phyloP scores from a whole-genome alignment of 2,329 filamentous ascomycete species.

The Colletotrichum lupini region DNA sequence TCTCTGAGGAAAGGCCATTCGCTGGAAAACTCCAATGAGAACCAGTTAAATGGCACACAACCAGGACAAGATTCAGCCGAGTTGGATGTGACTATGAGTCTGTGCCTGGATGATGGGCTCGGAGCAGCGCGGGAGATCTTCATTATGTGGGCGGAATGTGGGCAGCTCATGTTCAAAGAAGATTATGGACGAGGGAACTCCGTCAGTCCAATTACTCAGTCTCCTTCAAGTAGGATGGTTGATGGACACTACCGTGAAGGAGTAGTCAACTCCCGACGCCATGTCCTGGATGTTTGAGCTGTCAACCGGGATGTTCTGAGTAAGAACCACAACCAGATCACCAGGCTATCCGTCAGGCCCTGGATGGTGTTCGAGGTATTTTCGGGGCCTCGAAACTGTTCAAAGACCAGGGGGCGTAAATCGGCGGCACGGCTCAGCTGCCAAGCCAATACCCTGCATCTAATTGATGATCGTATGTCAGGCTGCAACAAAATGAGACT shows the following conservation, averaged over 20 bases:
- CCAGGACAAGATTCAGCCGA: slow-evolving; percentile 1
- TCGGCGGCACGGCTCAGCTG: slow-evolving; percentile 11
- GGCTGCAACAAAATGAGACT: neutral
- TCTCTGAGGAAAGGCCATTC: neutral
- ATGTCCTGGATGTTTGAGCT: neutral
- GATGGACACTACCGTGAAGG: neutral
- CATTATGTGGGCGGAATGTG: neutral
- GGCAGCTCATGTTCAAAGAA: neutral
- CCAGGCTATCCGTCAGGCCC: neutral
- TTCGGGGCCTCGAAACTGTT: slow-evolving; percentile 2
- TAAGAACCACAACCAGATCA: neutral
- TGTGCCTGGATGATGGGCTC: neutral
- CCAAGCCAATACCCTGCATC: slow-evolving; percentile 26
- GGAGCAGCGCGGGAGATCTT: neutral
- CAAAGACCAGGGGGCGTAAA: neutral
- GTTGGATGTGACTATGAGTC: neutral
- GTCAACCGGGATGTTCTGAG: slow-evolving; percentile 13
- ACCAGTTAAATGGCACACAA: neutral
- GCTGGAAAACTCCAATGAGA: neutral
- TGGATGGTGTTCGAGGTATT: slow-evolving; percentile 1
- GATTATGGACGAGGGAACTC: neutral
- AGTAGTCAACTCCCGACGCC: neutral
- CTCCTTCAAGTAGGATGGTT: neutral
- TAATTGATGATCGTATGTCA: neutral
- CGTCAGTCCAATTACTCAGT: neutral